Base-by-base conservation (phyloP, 1,284 basidiomycete genomes). In the Ceratobasidium sp. region DNA sequence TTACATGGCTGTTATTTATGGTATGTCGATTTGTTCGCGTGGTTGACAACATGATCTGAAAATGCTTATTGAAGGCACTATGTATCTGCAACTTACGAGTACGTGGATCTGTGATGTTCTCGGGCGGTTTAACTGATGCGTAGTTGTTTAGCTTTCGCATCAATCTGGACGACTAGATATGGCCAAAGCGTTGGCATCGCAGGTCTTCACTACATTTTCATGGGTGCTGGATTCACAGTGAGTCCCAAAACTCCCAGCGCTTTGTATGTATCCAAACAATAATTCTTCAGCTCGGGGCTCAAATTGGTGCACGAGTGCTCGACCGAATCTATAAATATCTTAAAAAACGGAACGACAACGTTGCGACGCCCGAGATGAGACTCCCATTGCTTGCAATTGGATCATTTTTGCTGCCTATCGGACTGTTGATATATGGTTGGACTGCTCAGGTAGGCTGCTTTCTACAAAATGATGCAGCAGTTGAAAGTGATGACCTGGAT, bases 151-250 rank as follows among this genome's bases (percentile, higher is more conserved):
- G 59, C 78, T 0, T 81, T 81, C 23, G 76, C 78, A 2, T 41
- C 61, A 6, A 76, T 80, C 0, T 83, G 80, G 71, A 69, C 72
- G 14, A 57, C 65, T 28, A 74, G 75, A 8, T 83, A 82, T 74
- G 71, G 77, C 57, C 76, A 82, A 65, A 65, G 61, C 4, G 74
- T 77, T n/a, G 80, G 80, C 0, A 80, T 82, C 41, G 79, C 81
- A 0, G 79, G 79, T 0, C 75, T 81, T 26, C 79, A 81, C 73
- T 83, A 82, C 69, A 76, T 81, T 53, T 76, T 80, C 14, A 76
- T 82, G 16, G 77, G 76, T 8, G 50, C 74, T 12, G 76, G 76
- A 21, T 72, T 76, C 30, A 75, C 75, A 10, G 71, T 74, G 45
- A 32, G 70, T 50, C 41, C 12, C 3, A 1, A 10, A n/a, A 45